A percentile compares a stretch with the other conserved stretches of the same genome.
These are phyloP conservation scores for Fusarium foetens DNA, from an alignment of 2,329 filamentous ascomycete genomes.

Conservation along the genomic window DNA sequence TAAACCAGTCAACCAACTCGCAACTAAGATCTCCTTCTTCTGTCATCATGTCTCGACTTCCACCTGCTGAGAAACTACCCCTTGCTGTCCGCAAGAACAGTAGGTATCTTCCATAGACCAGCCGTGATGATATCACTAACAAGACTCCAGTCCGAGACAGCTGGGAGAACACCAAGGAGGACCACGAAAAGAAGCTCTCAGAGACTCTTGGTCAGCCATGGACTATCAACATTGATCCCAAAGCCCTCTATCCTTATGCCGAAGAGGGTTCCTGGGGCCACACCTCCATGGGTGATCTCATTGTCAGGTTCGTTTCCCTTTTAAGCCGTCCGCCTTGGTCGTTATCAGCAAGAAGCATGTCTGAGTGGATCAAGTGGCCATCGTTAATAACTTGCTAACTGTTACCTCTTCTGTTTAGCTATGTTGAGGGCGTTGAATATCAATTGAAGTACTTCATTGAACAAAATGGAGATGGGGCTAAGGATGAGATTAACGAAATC, in stretches of 20 bases:
- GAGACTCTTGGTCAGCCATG: conserved; percentile 58
- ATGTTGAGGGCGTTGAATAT: conserved; percentile 55
- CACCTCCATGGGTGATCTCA: conserved; percentile 56
- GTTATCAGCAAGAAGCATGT: neutral
- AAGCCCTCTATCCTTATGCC: conserved; percentile 59
- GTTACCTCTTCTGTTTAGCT: conserved; percentile 47
- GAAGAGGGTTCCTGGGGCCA: conserved; percentile 54
- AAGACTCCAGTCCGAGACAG: conserved; percentile 59
- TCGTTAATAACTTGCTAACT: neutral
- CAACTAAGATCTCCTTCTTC: neutral
- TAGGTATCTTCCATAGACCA: conserved; percentile 40
- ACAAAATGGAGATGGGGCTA: conserved; percentile 51
- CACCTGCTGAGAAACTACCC: conserved; percentile 61
- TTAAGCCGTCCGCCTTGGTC: neutral
- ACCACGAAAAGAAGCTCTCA: conserved; percentile 57
- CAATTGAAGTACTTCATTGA: conserved; percentile 53
- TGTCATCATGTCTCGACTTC: conserved; percentile 47
- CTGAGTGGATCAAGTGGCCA: no score
- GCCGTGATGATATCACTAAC: neutral
- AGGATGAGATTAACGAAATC: conserved; percentile 61
- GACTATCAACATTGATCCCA: conserved; percentile 61
- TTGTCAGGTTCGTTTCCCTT: conserved; percentile 51
- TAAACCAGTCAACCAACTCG: neutral
- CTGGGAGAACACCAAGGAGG: conserved; percentile 60
- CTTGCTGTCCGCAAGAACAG: conserved; percentile 63